Conservation (phyloP, 768 basidiomycete genomes). For the Pisolithus orientalis region DNA sequence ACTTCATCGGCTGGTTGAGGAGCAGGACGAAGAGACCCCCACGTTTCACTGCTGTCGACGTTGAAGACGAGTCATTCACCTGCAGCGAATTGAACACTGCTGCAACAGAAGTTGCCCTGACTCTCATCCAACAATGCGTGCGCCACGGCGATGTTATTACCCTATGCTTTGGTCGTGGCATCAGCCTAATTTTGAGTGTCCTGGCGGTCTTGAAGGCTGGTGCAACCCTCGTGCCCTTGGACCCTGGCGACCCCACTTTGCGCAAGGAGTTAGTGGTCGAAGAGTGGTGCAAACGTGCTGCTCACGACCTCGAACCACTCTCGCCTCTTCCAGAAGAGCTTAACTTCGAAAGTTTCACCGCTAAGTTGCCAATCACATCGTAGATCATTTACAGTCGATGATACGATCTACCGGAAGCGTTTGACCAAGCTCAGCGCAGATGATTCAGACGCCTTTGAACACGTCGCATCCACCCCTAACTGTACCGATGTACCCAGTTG, state of each 20-base stretch:
- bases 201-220: constrained; percentile 30
- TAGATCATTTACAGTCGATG: constrained; percentile 25
- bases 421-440: constrained; percentile 11
- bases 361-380: not conserved
- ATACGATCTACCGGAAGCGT: constrained; percentile 21
- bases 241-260: constrained; percentile 24
- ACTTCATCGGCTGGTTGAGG: constrained; percentile 9
- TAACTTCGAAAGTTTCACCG: constrained; percentile 11
- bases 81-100: constrained; percentile 26
- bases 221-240: constrained; percentile 19
- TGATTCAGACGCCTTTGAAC: constrained; percentile 5
- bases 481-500: too few species aligned
- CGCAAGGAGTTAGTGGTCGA: constrained; percentile 23
- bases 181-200: constrained; percentile 22
- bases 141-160: constrained; percentile 19
- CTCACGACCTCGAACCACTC: constrained; percentile 21
- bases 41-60: constrained; percentile 17
- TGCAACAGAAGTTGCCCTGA: constrained; percentile 29
- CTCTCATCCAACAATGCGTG: constrained; percentile 20
- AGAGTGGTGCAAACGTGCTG: constrained; percentile 21
- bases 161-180: constrained; percentile 25
- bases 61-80: constrained; percentile 24
- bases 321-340: constrained; percentile 16
- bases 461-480: too few species aligned
- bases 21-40: constrained; percentile 15